Percentiles rank a stretch among this genome's conserved stretches.
These are phyloP conservation scores for Pyrus bretschneideri DNA, from an alignment of 306 rosid genomes.

Conservation along the genomic window DNA sequence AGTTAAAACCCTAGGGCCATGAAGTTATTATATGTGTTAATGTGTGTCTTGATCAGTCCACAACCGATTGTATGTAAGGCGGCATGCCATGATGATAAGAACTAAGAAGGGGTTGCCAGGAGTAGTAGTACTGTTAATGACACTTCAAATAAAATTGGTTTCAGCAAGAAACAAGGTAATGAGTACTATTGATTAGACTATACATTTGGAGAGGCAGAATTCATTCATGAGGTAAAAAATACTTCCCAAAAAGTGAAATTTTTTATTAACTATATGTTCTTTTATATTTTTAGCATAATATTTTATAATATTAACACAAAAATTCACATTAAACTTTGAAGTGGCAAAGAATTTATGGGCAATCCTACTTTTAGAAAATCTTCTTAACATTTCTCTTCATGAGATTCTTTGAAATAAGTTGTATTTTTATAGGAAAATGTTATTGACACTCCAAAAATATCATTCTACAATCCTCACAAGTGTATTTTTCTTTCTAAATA, in stretches of 20 bases:
- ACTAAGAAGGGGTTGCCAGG: neutral
- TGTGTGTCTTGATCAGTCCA: neutral
- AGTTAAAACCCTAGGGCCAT: slow-evolving; percentile 8
- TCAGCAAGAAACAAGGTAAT: neutral
- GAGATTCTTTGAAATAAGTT: neutral
- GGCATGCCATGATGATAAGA: neutral
- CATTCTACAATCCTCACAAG: too few relatives aligned
- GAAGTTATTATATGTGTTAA: neutral
- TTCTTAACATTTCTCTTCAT: too few relatives aligned
- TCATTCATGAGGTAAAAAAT: neutral
- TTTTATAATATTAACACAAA: too few relatives aligned
- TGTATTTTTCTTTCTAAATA: too few relatives aligned
- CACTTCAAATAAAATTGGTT: neutral
- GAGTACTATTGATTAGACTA: neutral
- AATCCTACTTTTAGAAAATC: accelerated
- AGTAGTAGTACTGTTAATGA: neutral
- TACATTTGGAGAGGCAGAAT: neutral
- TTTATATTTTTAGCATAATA: too few relatives aligned
- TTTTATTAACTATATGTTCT: too few relatives aligned
- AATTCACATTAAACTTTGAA: too few relatives aligned
- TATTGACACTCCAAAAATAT: too few relatives aligned
- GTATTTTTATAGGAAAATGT: neutral
- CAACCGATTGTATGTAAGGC: neutral
- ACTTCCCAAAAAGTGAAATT: too few relatives aligned
- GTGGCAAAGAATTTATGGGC: accelerated